Percentiles rank a stretch among this genome's conserved stretches.
phyloP scores from a whole-genome alignment of 1,284 basidiomycete species.

The Malassezia restricta region DNA sequence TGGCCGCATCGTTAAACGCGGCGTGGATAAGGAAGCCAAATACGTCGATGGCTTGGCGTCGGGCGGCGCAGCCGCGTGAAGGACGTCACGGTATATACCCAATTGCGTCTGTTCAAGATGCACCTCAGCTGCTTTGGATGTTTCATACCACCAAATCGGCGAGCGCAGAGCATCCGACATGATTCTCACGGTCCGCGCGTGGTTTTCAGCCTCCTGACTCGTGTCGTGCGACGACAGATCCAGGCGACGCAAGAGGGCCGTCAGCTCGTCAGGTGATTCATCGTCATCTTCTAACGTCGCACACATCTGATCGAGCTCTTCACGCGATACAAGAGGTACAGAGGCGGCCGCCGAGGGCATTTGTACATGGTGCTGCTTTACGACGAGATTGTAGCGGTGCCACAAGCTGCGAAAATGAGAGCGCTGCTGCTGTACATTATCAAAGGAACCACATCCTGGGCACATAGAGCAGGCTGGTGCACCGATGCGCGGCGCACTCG shows the following conservation, averaged over 20 bases:
- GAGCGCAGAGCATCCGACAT: constrained; percentile 50
- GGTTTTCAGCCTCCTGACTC: constrained; percentile 29
- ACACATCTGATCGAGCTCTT: constrained; percentile 22
- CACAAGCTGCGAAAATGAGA: constrained; percentile 85
- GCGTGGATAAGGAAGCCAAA: constrained; percentile 51
- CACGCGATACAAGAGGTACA: constrained; percentile 12
- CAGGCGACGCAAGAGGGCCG: constrained; percentile 24
- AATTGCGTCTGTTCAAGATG: constrained; percentile 62
- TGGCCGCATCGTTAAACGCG: constrained; percentile 19
- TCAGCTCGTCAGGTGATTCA: constrained; percentile 20
- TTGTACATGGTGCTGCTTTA: constrained; percentile 17
- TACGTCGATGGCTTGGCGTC: constrained; percentile 42
- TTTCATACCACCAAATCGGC: constrained; percentile 79
- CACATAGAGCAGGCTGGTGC: constrained; percentile 33
- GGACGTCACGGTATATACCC: constrained; percentile 69
- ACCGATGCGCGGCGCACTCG: not conserved
- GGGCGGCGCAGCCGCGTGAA: constrained; percentile 48
- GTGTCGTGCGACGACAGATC: constrained; percentile 12
- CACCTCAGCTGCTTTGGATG: constrained; percentile 49
- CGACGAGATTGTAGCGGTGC: constrained; percentile 93
- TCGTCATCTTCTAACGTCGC: constrained; percentile 16
- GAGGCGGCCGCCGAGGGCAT: not conserved
- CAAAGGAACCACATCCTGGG: constrained; percentile 53
- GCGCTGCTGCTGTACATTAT: constrained; percentile 68
- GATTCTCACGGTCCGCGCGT: constrained; percentile 32